Base-by-base conservation (phyloP, 768 basidiomycete genomes). In the Tulasnella sp. region DNA sequence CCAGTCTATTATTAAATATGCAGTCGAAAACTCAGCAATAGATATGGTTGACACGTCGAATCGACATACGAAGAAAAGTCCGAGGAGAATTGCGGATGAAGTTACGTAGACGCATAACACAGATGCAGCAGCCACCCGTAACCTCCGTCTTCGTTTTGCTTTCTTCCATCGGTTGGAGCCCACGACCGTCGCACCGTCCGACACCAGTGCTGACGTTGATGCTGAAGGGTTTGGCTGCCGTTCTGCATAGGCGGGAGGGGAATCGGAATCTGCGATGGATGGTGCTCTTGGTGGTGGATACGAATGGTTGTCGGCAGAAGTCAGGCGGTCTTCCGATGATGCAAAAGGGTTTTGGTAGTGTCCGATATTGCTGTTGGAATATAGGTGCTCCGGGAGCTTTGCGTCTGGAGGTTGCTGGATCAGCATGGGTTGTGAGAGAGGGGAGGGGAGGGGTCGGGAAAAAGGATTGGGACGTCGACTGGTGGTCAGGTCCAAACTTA, bases 321-420 rank as follows among this genome's bases (percentile, higher is more conserved):
- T 35, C 26, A 74, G 37, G 32, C 73, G 48, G 75, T 75, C 75
- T 11, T 75, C 57, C 13, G 75, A 75, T 26, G 48, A 61, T 16
- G 75, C 75, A 37, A 75, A 67, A 16, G 57, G 57, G 40, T 75
- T 55, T 55, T 75, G 75, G 55, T 26, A 57, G 55, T 18, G 75
- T 37, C 48, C 39, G 55, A 61, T 51, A 32, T 32, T 67, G 61
- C 26, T 32, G 61, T 67, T 67, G 2, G 61, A 26, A 13, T 29
- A 75, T 0, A 75, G 29, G 32, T 55, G 75, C 32, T 51, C 48
- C 18, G 75, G 75, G 75, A 75, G 75, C 55, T 75, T 75, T 10
- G 75, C 75, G 37, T 75, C 75, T 67, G 75, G 75, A 15, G 75
- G 75, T 6, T 75, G 75, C 39, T 46, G 46, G 75, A 75, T 75